Evolutionary conservation across 257 asterid genomes (phyloP).

Genomic region (Fraxinus americana): DNA sequence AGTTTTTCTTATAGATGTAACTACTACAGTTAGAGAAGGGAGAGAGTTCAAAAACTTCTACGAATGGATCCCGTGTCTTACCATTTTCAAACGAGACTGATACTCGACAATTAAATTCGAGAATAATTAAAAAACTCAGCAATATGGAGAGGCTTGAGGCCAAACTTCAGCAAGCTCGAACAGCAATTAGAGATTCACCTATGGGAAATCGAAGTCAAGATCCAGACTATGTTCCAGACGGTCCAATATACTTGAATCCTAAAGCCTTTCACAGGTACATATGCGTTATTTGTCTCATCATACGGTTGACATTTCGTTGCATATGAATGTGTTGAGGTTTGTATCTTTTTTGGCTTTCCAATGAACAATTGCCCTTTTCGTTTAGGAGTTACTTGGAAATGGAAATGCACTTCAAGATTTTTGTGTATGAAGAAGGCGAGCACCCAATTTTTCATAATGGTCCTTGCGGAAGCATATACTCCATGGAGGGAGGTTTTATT

Average conservation of each 20-base stretch:
- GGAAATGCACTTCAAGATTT: slow-evolving; percentile 77
- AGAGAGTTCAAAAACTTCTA: slow-evolving; percentile 28
- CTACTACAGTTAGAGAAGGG: slow-evolving; percentile 31
- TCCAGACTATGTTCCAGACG: slow-evolving; percentile 57
- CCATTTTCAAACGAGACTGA: slow-evolving; percentile 36
- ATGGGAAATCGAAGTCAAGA: slow-evolving; percentile 43
- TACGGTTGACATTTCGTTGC: background rate
- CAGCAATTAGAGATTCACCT: slow-evolving; percentile 47
- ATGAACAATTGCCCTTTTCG: background rate
- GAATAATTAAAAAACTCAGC: slow-evolving; percentile 35
- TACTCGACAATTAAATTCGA: slow-evolving; percentile 35
- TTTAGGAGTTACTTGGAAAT: slow-evolving; percentile 87
- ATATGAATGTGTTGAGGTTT: background rate
- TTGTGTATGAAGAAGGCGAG: slow-evolving; percentile 87
- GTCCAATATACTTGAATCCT: slow-evolving; percentile 79
- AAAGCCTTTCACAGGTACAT: slow-evolving; percentile 73
- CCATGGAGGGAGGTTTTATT: slow-evolving; percentile 87
- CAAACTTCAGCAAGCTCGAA: slow-evolving; percentile 58
- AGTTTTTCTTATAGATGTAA: background rate
- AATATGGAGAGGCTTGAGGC: slow-evolving; percentile 63
- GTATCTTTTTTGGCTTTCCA: no score
- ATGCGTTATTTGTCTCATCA: background rate
- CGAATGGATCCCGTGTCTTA: slow-evolving; percentile 27
- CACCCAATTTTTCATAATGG: slow-evolving; percentile 91
- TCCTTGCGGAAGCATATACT: slow-evolving; percentile 85